Percentiles rank a stretch among this genome's conserved stretches.
Conservation (phyloP, 495 filamentous ascomycete genomes). For the Neurospora sp. region DNA sequence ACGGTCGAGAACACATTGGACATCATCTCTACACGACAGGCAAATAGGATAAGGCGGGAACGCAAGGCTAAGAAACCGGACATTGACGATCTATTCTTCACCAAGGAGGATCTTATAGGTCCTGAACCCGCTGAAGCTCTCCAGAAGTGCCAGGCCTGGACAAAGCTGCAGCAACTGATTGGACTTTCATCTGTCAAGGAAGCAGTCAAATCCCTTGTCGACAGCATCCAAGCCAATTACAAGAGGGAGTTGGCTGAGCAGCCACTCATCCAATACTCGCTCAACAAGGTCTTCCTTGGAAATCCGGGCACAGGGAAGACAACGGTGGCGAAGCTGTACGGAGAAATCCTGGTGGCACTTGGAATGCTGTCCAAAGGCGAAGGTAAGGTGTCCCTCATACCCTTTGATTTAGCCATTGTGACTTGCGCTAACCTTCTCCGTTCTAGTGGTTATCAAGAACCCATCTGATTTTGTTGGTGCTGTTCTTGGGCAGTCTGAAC, state of each 20-base stretch:
- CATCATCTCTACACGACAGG: conserved; percentile 47
- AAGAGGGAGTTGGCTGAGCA: conserved; percentile 50
- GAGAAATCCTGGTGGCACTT: conserved; percentile 50
- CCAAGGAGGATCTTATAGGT: conserved; percentile 53
- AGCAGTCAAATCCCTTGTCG: conserved; percentile 44
- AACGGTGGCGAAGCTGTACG: conserved; percentile 64
- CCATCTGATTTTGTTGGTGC: conserved; percentile 63
- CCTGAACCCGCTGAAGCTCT: conserved; percentile 50
- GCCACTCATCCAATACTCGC: conserved; percentile 41
- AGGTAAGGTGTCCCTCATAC: conserved; percentile 29
- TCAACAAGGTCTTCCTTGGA: conserved; percentile 66
- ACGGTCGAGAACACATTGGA: conserved; percentile 52
- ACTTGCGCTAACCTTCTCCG: background rate
- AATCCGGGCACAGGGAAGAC: conserved; percentile 71
- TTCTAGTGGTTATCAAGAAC: conserved; percentile 50
- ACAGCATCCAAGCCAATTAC: conserved; percentile 53
- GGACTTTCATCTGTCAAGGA: conserved; percentile 56
- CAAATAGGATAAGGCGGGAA: conserved; percentile 37
- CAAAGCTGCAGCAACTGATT: conserved; percentile 46
- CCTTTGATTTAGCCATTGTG: background rate
- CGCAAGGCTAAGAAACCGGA: conserved; percentile 13
- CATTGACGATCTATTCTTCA: conserved; percentile 43
- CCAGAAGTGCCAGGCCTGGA: conserved; percentile 43
- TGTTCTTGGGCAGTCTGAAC: conserved; percentile 55
- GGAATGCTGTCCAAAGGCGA: conserved; percentile 52